phyloP scores from a whole-genome alignment of 345 rosid genomes.

The Melastoma malabathricum region DNA sequence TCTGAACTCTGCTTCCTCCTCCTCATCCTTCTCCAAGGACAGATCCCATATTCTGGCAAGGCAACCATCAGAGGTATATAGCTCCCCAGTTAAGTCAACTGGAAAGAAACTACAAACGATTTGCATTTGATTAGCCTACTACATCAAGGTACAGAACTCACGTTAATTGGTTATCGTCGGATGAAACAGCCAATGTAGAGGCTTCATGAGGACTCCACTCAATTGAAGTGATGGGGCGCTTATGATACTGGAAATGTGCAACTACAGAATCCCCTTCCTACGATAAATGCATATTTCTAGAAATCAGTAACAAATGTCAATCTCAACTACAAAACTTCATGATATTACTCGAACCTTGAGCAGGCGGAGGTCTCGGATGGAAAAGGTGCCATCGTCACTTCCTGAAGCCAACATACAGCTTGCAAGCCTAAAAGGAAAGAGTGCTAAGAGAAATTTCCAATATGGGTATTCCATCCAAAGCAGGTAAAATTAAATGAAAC shows the following conservation, averaged over 20 bases:
- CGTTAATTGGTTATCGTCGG: slow-evolving; percentile 85
- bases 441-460: background rate
- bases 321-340: background rate
- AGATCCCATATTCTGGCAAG: slow-evolving; percentile 83
- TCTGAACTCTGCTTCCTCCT: slow-evolving; percentile 88
- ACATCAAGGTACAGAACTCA: slow-evolving; percentile 18
- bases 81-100: too few relatives aligned
- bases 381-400: slow-evolving; percentile 88
- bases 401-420: slow-evolving; percentile 94
- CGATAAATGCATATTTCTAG: background rate
- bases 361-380: slow-evolving; percentile 80
- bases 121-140: too few relatives aligned
- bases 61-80: background rate
- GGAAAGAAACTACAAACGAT: too few relatives aligned
- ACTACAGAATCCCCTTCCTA: slow-evolving; percentile 71
- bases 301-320: too few relatives aligned
- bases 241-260: slow-evolving; percentile 89
- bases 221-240: slow-evolving; percentile 77
- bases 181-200: slow-evolving; percentile 76
- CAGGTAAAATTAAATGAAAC: background rate
- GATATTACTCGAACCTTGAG: slow-evolving; percentile 26
- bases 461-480: background rate
- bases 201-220: slow-evolving; percentile 94
- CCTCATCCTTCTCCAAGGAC: slow-evolving; percentile 85
- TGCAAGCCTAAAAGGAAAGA: slow-evolving; percentile 46